Base-by-base conservation (phyloP, 495 filamentous ascomycete species). In the Pyrenula aspistea region DNA sequence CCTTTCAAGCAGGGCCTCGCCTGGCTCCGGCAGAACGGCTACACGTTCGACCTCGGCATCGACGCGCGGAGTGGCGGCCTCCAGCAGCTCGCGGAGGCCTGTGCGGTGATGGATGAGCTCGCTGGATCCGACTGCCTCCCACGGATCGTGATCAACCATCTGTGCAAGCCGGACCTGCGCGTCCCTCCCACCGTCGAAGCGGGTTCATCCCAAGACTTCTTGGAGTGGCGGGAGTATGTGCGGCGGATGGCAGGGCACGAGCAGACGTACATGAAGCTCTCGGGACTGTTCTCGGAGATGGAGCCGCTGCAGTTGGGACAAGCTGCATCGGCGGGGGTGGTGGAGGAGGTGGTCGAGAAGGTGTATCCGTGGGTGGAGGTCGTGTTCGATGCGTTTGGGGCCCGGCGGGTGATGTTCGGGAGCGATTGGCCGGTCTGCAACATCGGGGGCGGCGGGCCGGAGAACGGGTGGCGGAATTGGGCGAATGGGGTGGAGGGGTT, bases 371-470 rank as follows among this genome's bases (percentile, higher is more conserved):
- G 87, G 84, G 73, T 90, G 0, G 76, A 80, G 51, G 77, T 80
- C 2, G 67, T 88, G 0, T 72, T 92, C 42, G 79, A 82, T 20
- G 73, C 77, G 1, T 95, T 95, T 66, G 81, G 83, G 4, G 68
- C 84, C 1, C 65, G 72, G n/a, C 72, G 88, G 52, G 76, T 91
- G 56, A 90, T 96, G 83, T 96, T 90, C 67, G 91, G 84, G 2
- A 89, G 84, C 53, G 89, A 95, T 65, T 96, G 90, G 91, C 91
- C 89, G 1, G 85, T 95, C 2, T 92, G 89, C 70, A 88, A 85
- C 59, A 63, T 87, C 20, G 77, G 79, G 2, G 81, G 83, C 2
- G 82, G 80, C 25, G 71, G 73, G 0, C 73, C 73, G 56, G 67
- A 72, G n/a, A 63, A 67, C 3, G 67, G 73, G 21, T 83, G 81